These are phyloP conservation scores for Zymoseptoria brevis DNA, from an alignment of 2,329 filamentous ascomycete genomes.

Conservation along the genomic window DNA sequence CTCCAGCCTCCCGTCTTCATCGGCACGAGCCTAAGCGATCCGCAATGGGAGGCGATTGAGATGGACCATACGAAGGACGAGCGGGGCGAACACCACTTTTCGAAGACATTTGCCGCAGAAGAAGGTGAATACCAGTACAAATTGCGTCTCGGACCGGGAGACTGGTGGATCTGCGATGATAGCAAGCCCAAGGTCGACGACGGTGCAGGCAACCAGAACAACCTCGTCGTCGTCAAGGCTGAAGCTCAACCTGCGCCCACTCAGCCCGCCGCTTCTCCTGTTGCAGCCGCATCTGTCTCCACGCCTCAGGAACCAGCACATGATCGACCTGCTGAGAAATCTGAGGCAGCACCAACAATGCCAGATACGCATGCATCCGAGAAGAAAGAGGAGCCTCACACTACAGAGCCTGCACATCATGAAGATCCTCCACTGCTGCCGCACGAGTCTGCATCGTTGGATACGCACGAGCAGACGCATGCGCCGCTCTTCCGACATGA, in stretches of 20 bases:
- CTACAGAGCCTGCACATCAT: neutral
- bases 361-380: conserved; percentile 3
- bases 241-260: conserved; percentile 1
- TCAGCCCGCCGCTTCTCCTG: neutral
- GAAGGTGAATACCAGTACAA: conserved; percentile 65
- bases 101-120: conserved; percentile 47
- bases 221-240: conserved; percentile 36
- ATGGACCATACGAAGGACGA: conserved; percentile 49
- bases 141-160: conserved; percentile 57
- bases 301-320: conserved; percentile 4
- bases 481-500: conserved; percentile 29
- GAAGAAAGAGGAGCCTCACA: conserved; percentile 12
- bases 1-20: conserved; percentile 61
- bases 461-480: conserved; percentile 19
- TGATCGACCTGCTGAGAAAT: conserved; percentile 5
- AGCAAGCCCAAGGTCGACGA: conserved; percentile 48
- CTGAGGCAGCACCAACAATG: conserved; percentile 7
- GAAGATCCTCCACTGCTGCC: conserved; percentile 28
- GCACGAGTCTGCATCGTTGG: conserved; percentile 29
- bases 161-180: conserved; percentile 66
- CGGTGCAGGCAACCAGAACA: conserved; percentile 47
- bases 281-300: neutral
- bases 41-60: conserved; percentile 59
- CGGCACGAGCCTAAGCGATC: conserved; percentile 59
- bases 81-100: conserved; percentile 49